These are phyloP conservation scores for Hypoxylon sp. DNA, from an alignment of 2,329 filamentous ascomycete genomes.

Conservation along the genomic window DNA sequence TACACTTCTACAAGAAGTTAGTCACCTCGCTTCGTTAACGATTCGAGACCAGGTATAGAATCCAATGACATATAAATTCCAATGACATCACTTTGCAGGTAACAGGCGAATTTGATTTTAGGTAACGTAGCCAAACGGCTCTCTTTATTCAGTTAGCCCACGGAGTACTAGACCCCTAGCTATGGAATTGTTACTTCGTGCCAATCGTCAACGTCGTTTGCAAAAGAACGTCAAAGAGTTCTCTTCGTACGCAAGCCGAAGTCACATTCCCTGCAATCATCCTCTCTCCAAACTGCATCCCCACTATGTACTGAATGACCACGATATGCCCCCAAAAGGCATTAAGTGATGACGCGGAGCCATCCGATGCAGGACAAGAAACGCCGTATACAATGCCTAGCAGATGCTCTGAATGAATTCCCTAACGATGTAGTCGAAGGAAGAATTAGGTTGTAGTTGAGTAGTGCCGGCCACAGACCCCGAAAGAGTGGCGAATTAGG, in stretches of 20 bases:
- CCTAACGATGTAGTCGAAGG: conserved; percentile 13
- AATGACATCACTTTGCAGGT: conserved; percentile 1
- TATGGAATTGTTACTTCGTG: conserved; percentile 39
- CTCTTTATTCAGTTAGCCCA: conserved; percentile 25
- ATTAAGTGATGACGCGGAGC: conserved; percentile 27
- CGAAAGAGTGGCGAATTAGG: conserved; percentile 17
- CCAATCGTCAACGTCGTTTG: conserved; percentile 34
- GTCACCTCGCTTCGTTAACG: background rate
- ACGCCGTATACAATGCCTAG: conserved; percentile 42
- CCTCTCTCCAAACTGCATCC: conserved; percentile 27
- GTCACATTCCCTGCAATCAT: conserved; percentile 21
- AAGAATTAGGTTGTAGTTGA: conserved; percentile 22
- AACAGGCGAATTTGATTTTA: background rate
- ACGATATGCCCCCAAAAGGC: conserved; percentile 12
- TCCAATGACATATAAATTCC: background rate
- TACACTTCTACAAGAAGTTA: background rate
- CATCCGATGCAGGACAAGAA: conserved; percentile 36
- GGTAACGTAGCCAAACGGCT: conserved; percentile 34
- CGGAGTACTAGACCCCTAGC: conserved; percentile 13
- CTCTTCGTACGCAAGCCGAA: conserved; percentile 30
- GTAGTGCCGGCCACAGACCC: conserved; percentile 4
- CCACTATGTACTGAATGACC: conserved; percentile 33
- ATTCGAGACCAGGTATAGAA: too few relatives aligned
- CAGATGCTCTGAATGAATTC: conserved; percentile 15
- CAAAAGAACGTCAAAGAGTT: conserved; percentile 12